Conservation (phyloP, 805 yeast genomes). For the Suhomyces pyralidae region DNA sequence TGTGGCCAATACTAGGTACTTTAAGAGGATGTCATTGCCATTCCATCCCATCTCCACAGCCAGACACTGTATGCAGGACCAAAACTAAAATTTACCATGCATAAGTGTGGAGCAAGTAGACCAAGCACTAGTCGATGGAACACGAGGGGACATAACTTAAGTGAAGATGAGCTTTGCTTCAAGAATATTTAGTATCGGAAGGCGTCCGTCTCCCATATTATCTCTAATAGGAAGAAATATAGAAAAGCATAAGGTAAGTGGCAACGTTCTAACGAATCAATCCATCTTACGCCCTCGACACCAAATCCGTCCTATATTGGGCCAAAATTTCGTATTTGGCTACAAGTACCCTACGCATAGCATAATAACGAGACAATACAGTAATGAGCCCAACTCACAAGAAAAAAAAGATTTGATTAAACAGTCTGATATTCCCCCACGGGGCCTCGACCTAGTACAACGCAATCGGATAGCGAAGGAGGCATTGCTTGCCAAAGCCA, state of each 20-base stretch:
- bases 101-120: neutral
- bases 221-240: neutral
- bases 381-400: neutral
- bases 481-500: conserved; percentile 26
- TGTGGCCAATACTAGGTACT: too few species aligned
- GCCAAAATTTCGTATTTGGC: neutral
- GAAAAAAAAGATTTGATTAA: neutral
- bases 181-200: neutral
- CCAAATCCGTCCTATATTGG: neutral
- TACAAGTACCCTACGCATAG: neutral
- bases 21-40: neutral
- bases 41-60: neutral
- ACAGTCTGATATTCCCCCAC: neutral
- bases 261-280: neutral
- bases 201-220: neutral
- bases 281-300: neutral
- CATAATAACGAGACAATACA: neutral
- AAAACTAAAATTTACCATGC: neutral
- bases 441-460: conserved; percentile 6
- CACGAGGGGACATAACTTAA: neutral
- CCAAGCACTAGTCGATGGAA: neutral
- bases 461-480: conserved; percentile 18
- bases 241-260: neutral
- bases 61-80: neutral
- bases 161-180: neutral